Base-by-base conservation (phyloP, 768 basidiomycete genomes). In the Collybiopsis confluens region DNA sequence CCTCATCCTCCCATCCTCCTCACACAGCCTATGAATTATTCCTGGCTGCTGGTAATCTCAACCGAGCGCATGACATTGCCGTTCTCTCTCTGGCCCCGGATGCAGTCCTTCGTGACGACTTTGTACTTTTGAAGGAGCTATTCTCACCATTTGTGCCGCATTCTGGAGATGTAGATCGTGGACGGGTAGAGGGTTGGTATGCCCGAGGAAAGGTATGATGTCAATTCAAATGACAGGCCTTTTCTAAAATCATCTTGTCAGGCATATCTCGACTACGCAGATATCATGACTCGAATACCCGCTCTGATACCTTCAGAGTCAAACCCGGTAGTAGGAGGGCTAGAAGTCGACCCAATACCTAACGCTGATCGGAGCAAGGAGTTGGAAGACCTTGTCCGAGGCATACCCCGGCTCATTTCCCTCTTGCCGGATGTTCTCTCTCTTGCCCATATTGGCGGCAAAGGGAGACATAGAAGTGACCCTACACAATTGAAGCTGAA, bases 81-180 rank as follows among this genome's bases (percentile, higher is more conserved):
- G 76, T 95, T 27, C 68, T 76, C n/a, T 86, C 94, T 56, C 79
- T 99, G 7, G 91, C 89, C 5, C 90, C 92, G 1, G 96, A 98
- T 58, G 91, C 88, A 0, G 75, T 97, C 52, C 76, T 98, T 27
- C 74, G 84, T 8, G 76, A 76, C 40, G 86, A 89, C 62, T 61
- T 73, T 7, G 79, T 77, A 2, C 73, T 96, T 11, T 69, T 97
- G 21, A 73, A 74, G 33, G 75, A 76, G n/a, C 66, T 98, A 21
- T 90, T 98, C 59, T 73, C 70, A 46, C 76, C 76, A 8, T 84
- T 98, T 59, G 73, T 72, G 21, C 78, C 76, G 10, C 74, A 75
- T 36, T 65, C 73, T 2, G 35, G 21, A 24, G 35, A 48, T 21
- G n/a, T 35, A 1, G 35, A 48, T 48, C 2, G 15, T 38, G 47